Evolutionary conservation across 768 basidiomycete genomes (phyloP), one percentile per base, ranked within the genome.

Genomic region (Amanita fuliginea): DNA sequence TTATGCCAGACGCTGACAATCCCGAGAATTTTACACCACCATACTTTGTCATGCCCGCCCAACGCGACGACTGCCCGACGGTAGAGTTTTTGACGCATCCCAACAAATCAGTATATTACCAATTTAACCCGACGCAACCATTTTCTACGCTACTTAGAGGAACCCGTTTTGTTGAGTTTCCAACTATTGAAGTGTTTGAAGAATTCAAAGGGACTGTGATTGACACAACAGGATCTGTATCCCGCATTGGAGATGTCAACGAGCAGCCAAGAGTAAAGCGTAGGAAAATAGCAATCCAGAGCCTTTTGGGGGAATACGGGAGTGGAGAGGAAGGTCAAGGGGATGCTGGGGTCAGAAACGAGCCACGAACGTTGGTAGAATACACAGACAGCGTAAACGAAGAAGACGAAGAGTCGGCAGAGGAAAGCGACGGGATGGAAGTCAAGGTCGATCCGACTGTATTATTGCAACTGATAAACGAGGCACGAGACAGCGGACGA

Each of bases 161-260:
- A 44, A 85, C 77, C 37, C 68, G 77, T 24, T 91, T 92, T 62
- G 74, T 86, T 28, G 92, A 95, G 62, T 95, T 78, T 58, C 92
- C 92, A 6, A 81, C 81, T 1, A 78, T 95, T 40, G 83, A 91
- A 49, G 63, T 94, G 5, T 83, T 81, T 71, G 77, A 83, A 42
- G 75, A 80, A 26, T 92, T 89, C 62, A 64, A 62, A 6, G 83
- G 79, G 6, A 68, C 68, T 7, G 57, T 88, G n/a, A 67, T 85
- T 13, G 75, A 84, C 51, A 69, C 70, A 37, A 61, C 70, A 42
- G 81, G 81, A 2, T 54, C 65, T 4, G 57, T 76, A 32, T 64
- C 59, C 39, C 67, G 69, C 24, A 56, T 57, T 35, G 48, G 61
- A 34, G 56, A 32, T 32, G 32, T 13, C 13, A 13, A 65, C 33